phyloP scores from a whole-genome alignment of 371 early-diverging fungal species.

The Batrachochytrium dendrobatidis region DNA sequence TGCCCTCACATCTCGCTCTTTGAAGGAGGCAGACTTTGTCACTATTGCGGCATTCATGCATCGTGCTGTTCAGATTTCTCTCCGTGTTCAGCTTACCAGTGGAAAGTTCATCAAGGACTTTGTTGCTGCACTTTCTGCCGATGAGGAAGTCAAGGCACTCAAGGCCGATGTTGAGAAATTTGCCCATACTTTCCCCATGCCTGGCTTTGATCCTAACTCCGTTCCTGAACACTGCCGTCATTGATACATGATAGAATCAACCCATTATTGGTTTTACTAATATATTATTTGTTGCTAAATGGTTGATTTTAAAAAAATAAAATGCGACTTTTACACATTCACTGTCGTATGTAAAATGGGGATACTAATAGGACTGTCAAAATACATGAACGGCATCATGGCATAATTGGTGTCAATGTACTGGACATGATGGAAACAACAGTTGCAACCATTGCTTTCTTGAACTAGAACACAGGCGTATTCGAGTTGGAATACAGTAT shows the following conservation, averaged over 20 bases:
- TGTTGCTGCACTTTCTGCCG: slow-evolving; percentile 63
- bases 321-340: too few relatives aligned
- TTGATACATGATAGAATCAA: slow-evolving; percentile 4
- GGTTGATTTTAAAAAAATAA: too few relatives aligned
- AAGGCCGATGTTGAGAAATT: slow-evolving; percentile 86
- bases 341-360: too few relatives aligned
- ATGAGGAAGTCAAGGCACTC: slow-evolving; percentile 60
- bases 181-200: slow-evolving; percentile 86
- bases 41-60: slow-evolving; percentile 85
- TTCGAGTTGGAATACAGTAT: too few relatives aligned
- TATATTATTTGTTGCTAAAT: too few relatives aligned
- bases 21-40: slow-evolving; percentile 82
- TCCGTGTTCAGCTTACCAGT: slow-evolving; percentile 65
- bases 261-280: too few relatives aligned
- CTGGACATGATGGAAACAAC: too few relatives aligned
- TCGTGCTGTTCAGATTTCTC: slow-evolving; percentile 87
- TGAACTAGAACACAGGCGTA: too few relatives aligned
- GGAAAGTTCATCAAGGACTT: slow-evolving; percentile 96
- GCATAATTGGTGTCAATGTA: too few relatives aligned
- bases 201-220: slow-evolving; percentile 55
- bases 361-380: too few relatives aligned
- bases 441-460: too few relatives aligned
- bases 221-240: slow-evolving; percentile 31
- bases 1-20: slow-evolving; percentile 94
- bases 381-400: too few relatives aligned